Conservation (phyloP, 495 filamentous ascomycete genomes). For the Talaromyces trachyspermus region DNA sequence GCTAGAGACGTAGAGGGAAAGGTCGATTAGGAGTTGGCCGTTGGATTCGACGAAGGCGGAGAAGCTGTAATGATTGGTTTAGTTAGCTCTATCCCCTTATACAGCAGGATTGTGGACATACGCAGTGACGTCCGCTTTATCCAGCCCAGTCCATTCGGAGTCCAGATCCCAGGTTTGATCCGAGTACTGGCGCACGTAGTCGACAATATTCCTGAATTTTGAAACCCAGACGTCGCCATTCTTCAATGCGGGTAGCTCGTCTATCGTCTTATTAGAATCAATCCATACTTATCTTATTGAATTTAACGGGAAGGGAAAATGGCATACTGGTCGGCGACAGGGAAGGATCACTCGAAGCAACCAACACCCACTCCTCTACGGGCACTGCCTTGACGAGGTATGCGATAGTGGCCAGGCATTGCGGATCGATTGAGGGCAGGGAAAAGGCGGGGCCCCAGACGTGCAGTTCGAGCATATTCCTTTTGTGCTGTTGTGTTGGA, state of each 20-base stretch:
- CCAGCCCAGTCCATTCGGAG: slow-evolving; percentile 31
- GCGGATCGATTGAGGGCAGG: slow-evolving; percentile 82
- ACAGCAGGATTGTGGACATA: slow-evolving; percentile 21
- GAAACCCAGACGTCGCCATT: slow-evolving; percentile 56
- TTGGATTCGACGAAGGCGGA: slow-evolving; percentile 57
- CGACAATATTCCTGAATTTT: slow-evolving; percentile 67
- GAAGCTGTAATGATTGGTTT: slow-evolving; percentile 29
- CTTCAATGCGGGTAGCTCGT: slow-evolving; percentile 64
- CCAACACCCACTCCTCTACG: slow-evolving; percentile 59
- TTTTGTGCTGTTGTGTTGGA: too few species aligned
- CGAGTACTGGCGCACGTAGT: slow-evolving; percentile 54
- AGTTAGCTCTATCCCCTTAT: background rate
- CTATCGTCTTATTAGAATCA: slow-evolving; percentile 43
- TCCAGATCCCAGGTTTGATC: slow-evolving; percentile 50
- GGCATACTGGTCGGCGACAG: slow-evolving; percentile 69
- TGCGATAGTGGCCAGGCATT: slow-evolving; percentile 72
- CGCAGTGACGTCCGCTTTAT: slow-evolving; percentile 48
- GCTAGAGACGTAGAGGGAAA: slow-evolving; percentile 81
- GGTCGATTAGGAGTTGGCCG: slow-evolving; percentile 60
- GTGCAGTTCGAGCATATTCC: slow-evolving; percentile 75
- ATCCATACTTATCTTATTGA: background rate
- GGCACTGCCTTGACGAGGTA: slow-evolving; percentile 56
- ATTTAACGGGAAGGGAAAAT: slow-evolving; percentile 8
- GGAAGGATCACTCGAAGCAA: slow-evolving; percentile 67
- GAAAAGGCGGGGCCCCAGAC: slow-evolving; percentile 86